phyloP scores from a whole-genome alignment of 495 filamentous ascomycete genomes.

The Collariella sp. region DNA sequence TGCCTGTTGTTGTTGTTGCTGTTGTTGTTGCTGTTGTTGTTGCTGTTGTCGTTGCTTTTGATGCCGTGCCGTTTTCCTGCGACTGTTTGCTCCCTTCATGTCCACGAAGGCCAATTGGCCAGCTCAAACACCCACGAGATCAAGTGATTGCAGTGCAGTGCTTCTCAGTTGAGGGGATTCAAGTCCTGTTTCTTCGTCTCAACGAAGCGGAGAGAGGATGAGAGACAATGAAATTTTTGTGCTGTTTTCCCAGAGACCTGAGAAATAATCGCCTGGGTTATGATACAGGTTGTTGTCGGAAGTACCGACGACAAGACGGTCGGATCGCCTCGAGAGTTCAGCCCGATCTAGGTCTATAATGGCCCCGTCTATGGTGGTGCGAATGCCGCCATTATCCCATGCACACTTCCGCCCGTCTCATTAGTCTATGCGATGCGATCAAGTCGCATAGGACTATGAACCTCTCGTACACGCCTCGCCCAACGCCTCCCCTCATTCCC shows the following conservation, averaged over 20 bases:
- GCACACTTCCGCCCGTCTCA: conserved; percentile 22
- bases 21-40: too few relatives aligned
- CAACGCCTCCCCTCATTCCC: conserved; percentile 11
- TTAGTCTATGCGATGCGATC: conserved; percentile 17
- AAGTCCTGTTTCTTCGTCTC: background rate
- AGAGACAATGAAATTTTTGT: conserved; percentile 21
- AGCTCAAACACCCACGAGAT: background rate
- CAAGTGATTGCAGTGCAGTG: background rate
- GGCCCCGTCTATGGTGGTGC: conserved; percentile 30
- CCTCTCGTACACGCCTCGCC: conserved; percentile 24
- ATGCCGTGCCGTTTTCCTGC: too few relatives aligned
- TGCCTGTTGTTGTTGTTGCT: too few relatives aligned
- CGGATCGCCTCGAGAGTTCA: conserved; percentile 22
- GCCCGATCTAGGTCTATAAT: conserved; percentile 33
- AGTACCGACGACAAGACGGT: conserved; percentile 24
- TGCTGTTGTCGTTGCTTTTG: too few relatives aligned
- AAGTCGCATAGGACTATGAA: conserved; percentile 19
- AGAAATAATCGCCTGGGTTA: conserved; percentile 24
- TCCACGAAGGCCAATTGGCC: background rate
- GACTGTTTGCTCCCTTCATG: too few relatives aligned
- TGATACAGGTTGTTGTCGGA: conserved; percentile 25
- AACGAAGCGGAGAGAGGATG: background rate
- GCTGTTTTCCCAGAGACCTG: conserved; percentile 17
- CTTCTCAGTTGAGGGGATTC: background rate
- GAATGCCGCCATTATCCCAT: conserved; percentile 29